Conservation (phyloP, 2,329 filamentous ascomycete genomes). For the Trichocomaceae sp. region DNA sequence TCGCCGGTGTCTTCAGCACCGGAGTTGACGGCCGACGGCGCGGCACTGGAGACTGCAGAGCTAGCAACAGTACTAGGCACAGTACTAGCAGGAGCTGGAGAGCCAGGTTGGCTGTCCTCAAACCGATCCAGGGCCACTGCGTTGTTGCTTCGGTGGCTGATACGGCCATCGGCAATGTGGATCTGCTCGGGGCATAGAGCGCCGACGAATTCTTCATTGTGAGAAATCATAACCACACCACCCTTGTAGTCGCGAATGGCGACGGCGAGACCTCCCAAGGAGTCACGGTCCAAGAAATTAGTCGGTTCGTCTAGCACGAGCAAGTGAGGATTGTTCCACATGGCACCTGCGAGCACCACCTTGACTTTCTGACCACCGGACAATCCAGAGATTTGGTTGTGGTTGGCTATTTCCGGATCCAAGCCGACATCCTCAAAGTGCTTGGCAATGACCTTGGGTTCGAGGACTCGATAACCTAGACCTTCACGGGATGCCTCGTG, state of each 20-base stretch:
- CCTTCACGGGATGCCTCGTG: conserved; percentile 98
- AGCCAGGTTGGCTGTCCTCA: conserved; percentile 68
- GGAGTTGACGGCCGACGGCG: conserved; percentile 58
- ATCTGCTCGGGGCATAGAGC: conserved; percentile 94
- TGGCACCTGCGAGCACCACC: conserved; percentile 89
- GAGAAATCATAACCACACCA: conserved; percentile 97
- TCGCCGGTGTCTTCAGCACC: conserved; percentile 73
- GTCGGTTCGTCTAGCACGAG: conserved; percentile 97
- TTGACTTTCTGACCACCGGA: conserved; percentile 99
- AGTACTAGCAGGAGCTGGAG: conserved; percentile 8
- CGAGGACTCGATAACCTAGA: conserved; percentile 88
- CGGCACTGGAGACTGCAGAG: conserved; percentile 55
- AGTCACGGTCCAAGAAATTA: conserved; percentile 98
- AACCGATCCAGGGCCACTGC: conserved; percentile 75
- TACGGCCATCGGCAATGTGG: conserved; percentile 81
- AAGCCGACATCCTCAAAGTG: conserved; percentile 96
- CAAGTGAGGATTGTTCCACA: conserved; percentile 99
- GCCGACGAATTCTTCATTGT: conserved; percentile 98
- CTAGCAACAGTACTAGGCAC: conserved; percentile 47
- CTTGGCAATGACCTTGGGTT: conserved; percentile 90
- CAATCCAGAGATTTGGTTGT: conserved; percentile 94
- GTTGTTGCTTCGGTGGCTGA: conserved; percentile 73
- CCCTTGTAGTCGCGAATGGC: conserved; percentile 98
- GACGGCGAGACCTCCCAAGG: conserved; percentile 90
- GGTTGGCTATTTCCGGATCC: conserved; percentile 95